Percentiles rank a stretch among this genome's conserved stretches.
Evolutionary conservation across 306 rosid genomes (phyloP).

Genomic region (Argentina anserina): DNA sequence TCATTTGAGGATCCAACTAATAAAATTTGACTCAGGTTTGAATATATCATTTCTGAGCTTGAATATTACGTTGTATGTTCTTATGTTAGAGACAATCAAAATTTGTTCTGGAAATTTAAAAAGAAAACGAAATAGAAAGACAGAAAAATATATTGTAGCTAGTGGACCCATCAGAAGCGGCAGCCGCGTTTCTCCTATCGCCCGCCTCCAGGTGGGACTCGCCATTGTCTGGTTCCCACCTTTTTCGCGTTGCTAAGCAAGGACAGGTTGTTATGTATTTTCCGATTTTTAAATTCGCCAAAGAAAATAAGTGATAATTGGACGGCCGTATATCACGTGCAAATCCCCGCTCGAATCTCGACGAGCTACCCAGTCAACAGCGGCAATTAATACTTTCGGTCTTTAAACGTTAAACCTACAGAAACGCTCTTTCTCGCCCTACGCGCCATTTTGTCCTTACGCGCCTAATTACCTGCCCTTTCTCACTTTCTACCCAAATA

Average conservation of each 20-base stretch:
- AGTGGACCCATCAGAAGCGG: slow-evolving; percentile 35
- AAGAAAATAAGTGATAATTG: not conserved
- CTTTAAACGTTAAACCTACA: slow-evolving; percentile 9
- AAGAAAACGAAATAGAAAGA: not conserved
- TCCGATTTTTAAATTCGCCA: not conserved
- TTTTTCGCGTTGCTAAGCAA: slow-evolving; percentile 20
- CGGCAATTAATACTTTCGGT: slow-evolving; percentile 18
- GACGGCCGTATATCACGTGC: slow-evolving; percentile 39
- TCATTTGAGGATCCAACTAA: too few species aligned
- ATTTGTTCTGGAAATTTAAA: too few species aligned
- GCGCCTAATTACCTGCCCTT: not conserved
- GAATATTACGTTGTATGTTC: too few species aligned
- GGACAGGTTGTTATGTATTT: not conserved
- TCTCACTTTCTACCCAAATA: not conserved
- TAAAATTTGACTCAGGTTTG: too few species aligned
- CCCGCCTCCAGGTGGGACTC: slow-evolving; percentile 33
- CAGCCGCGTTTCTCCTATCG: slow-evolving; percentile 35
- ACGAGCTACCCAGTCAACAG: slow-evolving; percentile 27
- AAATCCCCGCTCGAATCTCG: slow-evolving; percentile 17
- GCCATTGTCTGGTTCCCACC: slow-evolving; percentile 17
- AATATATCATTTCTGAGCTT: too few species aligned
- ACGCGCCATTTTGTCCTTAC: slow-evolving; percentile 13
- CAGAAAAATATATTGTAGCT: not conserved
- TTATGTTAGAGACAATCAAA: too few species aligned
- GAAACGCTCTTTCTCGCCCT: not conserved